Conservation (phyloP, 1,139 yeast genomes). For the Pichia sp. region DNA sequence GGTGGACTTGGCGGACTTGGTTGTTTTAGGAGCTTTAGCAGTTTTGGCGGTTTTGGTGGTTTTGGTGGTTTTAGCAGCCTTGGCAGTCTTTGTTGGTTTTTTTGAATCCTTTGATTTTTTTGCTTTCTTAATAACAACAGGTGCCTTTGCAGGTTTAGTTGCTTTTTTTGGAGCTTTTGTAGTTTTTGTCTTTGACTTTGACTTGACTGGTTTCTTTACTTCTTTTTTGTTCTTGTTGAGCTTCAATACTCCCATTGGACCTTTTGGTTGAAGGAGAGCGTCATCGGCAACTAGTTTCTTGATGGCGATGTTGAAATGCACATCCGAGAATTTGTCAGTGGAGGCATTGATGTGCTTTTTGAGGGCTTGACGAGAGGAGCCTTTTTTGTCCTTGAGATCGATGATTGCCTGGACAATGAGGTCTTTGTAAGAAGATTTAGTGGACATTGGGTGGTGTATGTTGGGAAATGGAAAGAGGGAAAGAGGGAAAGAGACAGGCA, state of each 20-base stretch:
- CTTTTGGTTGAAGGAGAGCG: slow-evolving; percentile 81
- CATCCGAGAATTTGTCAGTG: slow-evolving; percentile 62
- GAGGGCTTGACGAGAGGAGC: slow-evolving; percentile 67
- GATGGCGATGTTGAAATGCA: slow-evolving; percentile 70
- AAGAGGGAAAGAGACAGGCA: background rate
- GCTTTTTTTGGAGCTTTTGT: slow-evolving; percentile 16
- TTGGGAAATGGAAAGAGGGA: background rate
- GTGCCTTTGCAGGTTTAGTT: background rate
- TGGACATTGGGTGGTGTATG: background rate
- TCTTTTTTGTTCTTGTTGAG: no score
- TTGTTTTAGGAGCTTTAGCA: background rate
- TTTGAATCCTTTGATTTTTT: background rate
- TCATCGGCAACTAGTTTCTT: slow-evolving; percentile 77
- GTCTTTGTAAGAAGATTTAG: slow-evolving; percentile 37
- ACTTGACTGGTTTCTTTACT: no score
- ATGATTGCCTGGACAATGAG: slow-evolving; percentile 71
- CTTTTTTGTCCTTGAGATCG: slow-evolving; percentile 72
- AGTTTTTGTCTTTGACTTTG: no score
- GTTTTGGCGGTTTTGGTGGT: background rate
- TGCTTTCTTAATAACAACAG: background rate
- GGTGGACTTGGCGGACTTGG: slow-evolving; percentile 15
- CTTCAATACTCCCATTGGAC: slow-evolving; percentile 72
- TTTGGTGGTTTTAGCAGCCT: background rate
- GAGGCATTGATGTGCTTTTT: slow-evolving; percentile 58
- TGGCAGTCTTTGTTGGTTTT: background rate